Evolutionary conservation across 2,329 filamentous ascomycete species (phyloP).

Genomic region (Colletotrichum godetiae): DNA sequence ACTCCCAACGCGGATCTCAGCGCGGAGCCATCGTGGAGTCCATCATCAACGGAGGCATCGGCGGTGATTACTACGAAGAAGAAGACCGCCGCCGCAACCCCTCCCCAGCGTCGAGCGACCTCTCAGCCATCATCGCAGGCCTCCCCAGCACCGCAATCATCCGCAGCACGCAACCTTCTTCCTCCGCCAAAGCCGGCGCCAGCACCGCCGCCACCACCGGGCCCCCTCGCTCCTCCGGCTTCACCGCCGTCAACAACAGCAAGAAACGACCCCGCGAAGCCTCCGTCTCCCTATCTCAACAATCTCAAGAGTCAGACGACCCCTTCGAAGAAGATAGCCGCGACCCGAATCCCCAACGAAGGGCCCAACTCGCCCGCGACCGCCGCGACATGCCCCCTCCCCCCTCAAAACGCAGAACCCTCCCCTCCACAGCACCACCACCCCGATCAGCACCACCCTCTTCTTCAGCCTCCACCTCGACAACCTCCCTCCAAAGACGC

Average conservation of each 20-base stretch:
- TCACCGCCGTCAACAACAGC: conserved; percentile 14
- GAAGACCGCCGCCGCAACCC: background rate
- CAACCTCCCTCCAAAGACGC: background rate
- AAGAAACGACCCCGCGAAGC: conserved; percentile 18
- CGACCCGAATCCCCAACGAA: conserved; percentile 36
- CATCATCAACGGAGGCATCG: background rate
- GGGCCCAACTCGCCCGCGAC: conserved; percentile 39
- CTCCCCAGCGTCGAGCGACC: background rate
- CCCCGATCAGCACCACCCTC: background rate
- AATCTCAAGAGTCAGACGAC: conserved; percentile 31
- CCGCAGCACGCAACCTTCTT: background rate
- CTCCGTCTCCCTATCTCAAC: background rate
- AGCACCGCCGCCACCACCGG: background rate
- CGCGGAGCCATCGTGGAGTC: background rate
- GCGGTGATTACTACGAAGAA: background rate
- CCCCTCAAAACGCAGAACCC: conserved; percentile 6
- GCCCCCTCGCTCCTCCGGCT: background rate
- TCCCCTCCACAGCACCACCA: conserved; percentile 4
- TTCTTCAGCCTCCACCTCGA: background rate
- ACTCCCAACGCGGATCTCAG: background rate
- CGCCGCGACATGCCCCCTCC: conserved; percentile 37
- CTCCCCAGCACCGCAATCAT: conserved; percentile 8
- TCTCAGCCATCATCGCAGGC: conserved; percentile 7
- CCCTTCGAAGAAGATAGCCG: conserved; percentile 39
- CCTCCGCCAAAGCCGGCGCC: background rate